A percentile compares a stretch with the other conserved stretches of the same genome.
phyloP scores from a whole-genome alignment of 176 grass and related monocot species.

The Tillandsia leiboldiana region DNA sequence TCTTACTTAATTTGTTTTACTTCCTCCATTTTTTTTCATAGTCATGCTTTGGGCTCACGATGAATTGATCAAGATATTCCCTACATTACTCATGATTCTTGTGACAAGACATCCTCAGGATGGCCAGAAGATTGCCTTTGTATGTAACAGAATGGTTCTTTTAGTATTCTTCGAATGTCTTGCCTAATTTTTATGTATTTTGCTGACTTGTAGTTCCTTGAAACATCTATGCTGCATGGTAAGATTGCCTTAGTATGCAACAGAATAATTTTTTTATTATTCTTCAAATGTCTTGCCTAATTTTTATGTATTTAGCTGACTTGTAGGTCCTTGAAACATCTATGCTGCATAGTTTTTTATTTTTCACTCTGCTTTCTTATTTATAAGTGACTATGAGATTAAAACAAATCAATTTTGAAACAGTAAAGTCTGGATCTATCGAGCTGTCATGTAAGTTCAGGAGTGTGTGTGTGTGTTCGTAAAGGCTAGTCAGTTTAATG shows the following conservation, averaged over 20 bases:
- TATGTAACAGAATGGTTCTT: slow-evolving; percentile 33
- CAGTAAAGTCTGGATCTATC: too few relatives aligned
- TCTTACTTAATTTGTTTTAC: neutral
- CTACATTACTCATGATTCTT: slow-evolving; percentile 50
- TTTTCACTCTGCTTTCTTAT: neutral
- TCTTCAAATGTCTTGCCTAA: neutral
- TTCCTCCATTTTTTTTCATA: slow-evolving; percentile 23
- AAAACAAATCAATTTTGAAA: neutral
- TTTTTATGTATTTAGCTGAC: neutral
- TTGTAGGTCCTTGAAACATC: neutral
- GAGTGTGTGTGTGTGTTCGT: too few relatives aligned
- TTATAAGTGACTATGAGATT: neutral
- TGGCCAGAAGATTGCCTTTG: slow-evolving; percentile 41
- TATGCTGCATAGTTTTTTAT: neutral
- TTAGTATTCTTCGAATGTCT: neutral
- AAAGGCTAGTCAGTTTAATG: too few relatives aligned
- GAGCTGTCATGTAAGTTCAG: too few relatives aligned
- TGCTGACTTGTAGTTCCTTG: neutral
- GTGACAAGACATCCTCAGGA: slow-evolving; percentile 73
- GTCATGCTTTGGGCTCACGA: slow-evolving; percentile 68
- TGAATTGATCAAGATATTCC: slow-evolving; percentile 49
- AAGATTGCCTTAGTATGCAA: slow-evolving; percentile 51
- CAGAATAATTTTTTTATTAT: slow-evolving; percentile 5
- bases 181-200: neutral
- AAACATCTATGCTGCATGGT: neutral